Conservation (phyloP, 768 basidiomycete genomes). For the Boletus sp. region DNA sequence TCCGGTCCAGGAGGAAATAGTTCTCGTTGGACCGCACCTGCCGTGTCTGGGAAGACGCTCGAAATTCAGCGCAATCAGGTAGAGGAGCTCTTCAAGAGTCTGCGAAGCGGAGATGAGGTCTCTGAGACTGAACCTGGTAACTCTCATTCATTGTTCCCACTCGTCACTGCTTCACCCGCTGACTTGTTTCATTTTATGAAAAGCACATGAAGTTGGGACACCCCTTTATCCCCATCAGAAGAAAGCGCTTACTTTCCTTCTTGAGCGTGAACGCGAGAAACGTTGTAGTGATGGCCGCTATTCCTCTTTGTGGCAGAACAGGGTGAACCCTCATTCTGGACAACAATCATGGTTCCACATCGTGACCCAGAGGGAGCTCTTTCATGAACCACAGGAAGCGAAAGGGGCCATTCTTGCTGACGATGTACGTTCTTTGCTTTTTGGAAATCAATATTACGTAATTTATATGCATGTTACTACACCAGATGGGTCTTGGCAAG, state of each 20-base stretch:
- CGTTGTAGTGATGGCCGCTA: slow-evolving; percentile 54
- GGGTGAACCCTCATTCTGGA: slow-evolving; percentile 47
- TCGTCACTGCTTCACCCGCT: slow-evolving; percentile 9
- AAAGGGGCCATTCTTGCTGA: slow-evolving; percentile 95
- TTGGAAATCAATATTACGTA: slow-evolving; percentile 7
- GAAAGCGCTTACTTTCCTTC: slow-evolving; percentile 92
- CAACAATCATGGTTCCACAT: slow-evolving; percentile 71
- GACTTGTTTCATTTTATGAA: slow-evolving; percentile 19
- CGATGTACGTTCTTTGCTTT: slow-evolving; percentile 64
- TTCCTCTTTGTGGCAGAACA: slow-evolving; percentile 70
- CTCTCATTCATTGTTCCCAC: slow-evolving; percentile 31
- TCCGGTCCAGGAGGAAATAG: slow-evolving; percentile 37
- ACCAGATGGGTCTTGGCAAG: slow-evolving; percentile 96
- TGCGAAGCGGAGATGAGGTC: slow-evolving; percentile 86
- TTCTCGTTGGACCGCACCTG: slow-evolving; percentile 56
- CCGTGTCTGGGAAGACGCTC: slow-evolving; percentile 68
- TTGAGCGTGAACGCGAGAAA: slow-evolving; percentile 80
- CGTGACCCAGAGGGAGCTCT: slow-evolving; percentile 78
- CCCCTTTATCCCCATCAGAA: slow-evolving; percentile 96
- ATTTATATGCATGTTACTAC: slow-evolving; percentile 9
- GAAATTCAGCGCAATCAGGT: slow-evolving; percentile 93
- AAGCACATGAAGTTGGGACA: slow-evolving; percentile 76
- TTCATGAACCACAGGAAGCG: slow-evolving; percentile 62
- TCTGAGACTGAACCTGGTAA: slow-evolving; percentile 82
- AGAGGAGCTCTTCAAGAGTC: slow-evolving; percentile 87